A percentile compares a stretch with the other conserved stretches of the same genome.
phyloP scores from a whole-genome alignment of 129 eudicot genomes.

The Glebionis coronaria region DNA sequence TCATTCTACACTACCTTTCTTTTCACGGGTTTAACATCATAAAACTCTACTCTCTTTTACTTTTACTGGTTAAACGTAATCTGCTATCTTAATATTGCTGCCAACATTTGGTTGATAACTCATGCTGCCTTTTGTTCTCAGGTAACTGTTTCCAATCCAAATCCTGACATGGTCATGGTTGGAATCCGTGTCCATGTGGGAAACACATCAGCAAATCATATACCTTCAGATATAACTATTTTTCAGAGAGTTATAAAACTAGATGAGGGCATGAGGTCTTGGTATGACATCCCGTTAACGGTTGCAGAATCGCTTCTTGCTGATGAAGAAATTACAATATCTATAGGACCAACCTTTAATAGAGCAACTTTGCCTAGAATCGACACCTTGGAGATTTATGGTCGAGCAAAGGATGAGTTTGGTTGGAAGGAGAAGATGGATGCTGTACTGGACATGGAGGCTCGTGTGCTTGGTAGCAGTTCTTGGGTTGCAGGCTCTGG shows the following conservation, averaged over 20 bases:
- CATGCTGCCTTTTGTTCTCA: slow-evolving; percentile 30
- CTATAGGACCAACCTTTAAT: slow-evolving; percentile 73
- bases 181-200: slow-evolving; percentile 96
- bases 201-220: slow-evolving; percentile 85
- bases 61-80: neutral
- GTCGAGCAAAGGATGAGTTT: slow-evolving; percentile 96
- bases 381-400: slow-evolving; percentile 89
- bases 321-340: slow-evolving; percentile 81
- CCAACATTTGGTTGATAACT: slow-evolving; percentile 7
- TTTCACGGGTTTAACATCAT: too few species aligned
- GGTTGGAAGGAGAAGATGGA: slow-evolving; percentile 99
- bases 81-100: neutral
- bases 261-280: slow-evolving; percentile 95
- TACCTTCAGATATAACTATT: slow-evolving; percentile 90
- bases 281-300: slow-evolving; percentile 98
- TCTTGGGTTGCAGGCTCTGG: slow-evolving; percentile 73
- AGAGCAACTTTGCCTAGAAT: slow-evolving; percentile 80
- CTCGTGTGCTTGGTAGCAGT: slow-evolving; percentile 75
- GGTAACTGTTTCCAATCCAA: slow-evolving; percentile 81
- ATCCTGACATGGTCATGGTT: slow-evolving; percentile 98
- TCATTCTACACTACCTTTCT: too few species aligned
- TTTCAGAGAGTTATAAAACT: slow-evolving; percentile 87
- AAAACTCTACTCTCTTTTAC: too few species aligned
- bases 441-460: slow-evolving; percentile 91
- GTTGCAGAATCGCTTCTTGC: slow-evolving; percentile 98